Conservation (phyloP, 352 stramenopile species). For the Elongisporangium anandrum region DNA sequence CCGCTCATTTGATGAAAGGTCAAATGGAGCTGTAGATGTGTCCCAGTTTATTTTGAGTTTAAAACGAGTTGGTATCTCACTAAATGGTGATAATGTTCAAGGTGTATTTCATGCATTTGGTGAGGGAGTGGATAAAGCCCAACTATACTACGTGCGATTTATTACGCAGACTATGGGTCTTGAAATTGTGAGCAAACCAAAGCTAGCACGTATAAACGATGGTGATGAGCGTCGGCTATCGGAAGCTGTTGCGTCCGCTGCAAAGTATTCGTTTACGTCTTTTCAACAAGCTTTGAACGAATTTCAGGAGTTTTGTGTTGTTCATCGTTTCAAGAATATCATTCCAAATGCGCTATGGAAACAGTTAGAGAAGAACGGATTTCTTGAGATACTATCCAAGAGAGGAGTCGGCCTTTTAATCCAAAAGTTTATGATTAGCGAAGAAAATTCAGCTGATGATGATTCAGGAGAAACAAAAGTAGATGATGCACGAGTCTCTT, state of each 20-base stretch:
- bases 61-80: not conserved
- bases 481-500: conserved; percentile 12
- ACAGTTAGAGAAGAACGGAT: conserved; percentile 39
- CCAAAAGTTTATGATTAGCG: conserved; percentile 28
- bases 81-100: not conserved
- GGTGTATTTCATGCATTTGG: not conserved
- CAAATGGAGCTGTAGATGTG: not conserved
- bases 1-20: not conserved
- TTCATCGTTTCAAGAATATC: conserved; percentile 36
- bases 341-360: conserved; percentile 29
- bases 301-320: conserved; percentile 51
- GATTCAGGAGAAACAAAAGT: not conserved
- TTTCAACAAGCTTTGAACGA: conserved; percentile 25
- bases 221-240: conserved; percentile 22
- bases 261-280: conserved; percentile 22
- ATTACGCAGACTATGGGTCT: not conserved
- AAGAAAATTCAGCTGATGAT: conserved; percentile 4
- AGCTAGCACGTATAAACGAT: not conserved
- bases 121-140: conserved; percentile 3
- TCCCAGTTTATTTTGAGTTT: not conserved
- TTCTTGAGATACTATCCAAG: conserved; percentile 35
- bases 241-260: conserved; percentile 1
- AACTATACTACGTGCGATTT: not conserved
- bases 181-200: not conserved
- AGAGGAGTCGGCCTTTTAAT: conserved; percentile 29